Evolutionary conservation across 805 yeast genomes (phyloP), one percentile per base, ranked within the genome.

Genomic region (Cyberlindnera veronae): DNA sequence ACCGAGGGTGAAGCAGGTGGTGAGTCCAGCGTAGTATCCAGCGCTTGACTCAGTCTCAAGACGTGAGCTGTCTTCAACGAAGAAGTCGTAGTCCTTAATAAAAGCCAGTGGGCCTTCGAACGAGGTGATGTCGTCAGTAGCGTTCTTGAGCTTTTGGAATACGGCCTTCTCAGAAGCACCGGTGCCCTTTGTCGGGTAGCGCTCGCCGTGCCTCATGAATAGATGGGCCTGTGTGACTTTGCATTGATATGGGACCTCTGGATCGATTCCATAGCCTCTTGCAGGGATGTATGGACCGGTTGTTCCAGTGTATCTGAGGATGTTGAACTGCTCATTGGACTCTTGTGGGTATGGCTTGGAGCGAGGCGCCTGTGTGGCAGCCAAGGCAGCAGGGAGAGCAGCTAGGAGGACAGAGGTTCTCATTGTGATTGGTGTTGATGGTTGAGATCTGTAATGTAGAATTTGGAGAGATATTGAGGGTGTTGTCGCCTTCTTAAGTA

Each of bases 131-230:
- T 21, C 13, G 34, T 39, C 39, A 3, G 63, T 61, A 9, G 72
- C 60, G 16, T 50, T 48, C 30, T 55, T 57, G 51, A 79, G 62
- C 42, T 66, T 66, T 5, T 57, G 50, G 19, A 57, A 55, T 5
- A 61, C 39, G 1, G 20, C 10, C 24, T 27, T 32, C 23, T 41
- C 40, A 11, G 50, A 42, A 14, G 59, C 49, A 18, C 57, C 63
- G 4, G 69, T 63, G n/a, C 66, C 62, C 3, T 50, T 58, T 3
- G 84, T 72, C 3, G 87, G 88, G 54, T 69, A 84, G 48, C 95
- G 67, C 59, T 85, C 93, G 16, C 91, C 95, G 55, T 87, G 95
- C 54, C 95, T 73, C 50, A 80, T 78, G 37, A 83, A 62, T 17
- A 84, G 62, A 49, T 82, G 88, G 9, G 83, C 86, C 59, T 84